These are phyloP conservation scores for Fagopyrum tataricum DNA, from an alignment of 148 eudicot genomes.

Conservation along the genomic window DNA sequence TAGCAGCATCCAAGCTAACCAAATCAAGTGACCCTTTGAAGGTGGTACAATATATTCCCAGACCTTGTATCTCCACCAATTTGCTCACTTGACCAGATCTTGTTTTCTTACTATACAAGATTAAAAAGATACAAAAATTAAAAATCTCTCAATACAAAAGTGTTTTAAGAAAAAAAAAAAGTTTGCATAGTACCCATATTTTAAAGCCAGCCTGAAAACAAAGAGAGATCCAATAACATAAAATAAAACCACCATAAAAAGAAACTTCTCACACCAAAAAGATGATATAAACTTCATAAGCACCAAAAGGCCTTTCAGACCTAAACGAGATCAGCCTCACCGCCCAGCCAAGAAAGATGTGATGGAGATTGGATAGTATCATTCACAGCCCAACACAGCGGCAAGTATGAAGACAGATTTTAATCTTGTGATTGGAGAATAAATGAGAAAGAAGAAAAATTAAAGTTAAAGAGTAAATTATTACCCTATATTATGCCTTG, in stretches of 20 bases:
- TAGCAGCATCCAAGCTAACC: slow-evolving; percentile 22
- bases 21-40: slow-evolving; percentile 32
- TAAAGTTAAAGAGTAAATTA: neutral
- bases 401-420: neutral
- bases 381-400: neutral
- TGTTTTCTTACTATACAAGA: slow-evolving; percentile 40
- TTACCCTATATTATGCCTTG: slow-evolving; percentile 73
- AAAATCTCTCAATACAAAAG: neutral
- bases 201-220: neutral
- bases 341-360: neutral
- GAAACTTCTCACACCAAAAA: neutral
- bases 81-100: slow-evolving; percentile 75
- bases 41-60: slow-evolving; percentile 63
- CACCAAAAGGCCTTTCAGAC: neutral
- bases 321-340: slow-evolving; percentile 7
- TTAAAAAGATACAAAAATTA: slow-evolving; percentile 16
- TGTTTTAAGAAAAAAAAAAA: neutral
- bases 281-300: neutral
- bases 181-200: neutral
- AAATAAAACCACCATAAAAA: neutral
- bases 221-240: neutral
- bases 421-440: neutral
- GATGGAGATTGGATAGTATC: neutral
- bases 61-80: slow-evolving; percentile 63
- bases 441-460: neutral